Conservation (phyloP, 306 rosid genomes). For the Mucuna pruriens region DNA sequence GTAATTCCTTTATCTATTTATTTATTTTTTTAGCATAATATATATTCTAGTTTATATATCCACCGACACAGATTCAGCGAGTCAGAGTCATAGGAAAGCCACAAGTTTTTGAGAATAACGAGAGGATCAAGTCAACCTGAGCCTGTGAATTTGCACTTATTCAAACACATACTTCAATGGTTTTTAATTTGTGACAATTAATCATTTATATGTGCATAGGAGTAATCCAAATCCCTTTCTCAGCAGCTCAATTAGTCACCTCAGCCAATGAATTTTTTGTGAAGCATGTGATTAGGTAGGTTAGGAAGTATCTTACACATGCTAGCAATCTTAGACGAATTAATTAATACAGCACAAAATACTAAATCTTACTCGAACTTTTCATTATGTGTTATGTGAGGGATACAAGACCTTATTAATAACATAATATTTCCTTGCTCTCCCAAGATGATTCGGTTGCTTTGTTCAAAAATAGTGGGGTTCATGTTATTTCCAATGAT, state of each 20-base stretch:
- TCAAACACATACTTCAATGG: conserved; percentile 48
- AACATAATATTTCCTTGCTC: conserved; percentile 43
- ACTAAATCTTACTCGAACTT: conserved; percentile 31
- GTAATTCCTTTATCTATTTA: neutral
- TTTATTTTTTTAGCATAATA: neutral
- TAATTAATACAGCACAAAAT: neutral
- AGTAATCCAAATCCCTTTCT: neutral
- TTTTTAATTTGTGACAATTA: conserved; percentile 27
- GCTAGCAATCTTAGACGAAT: conserved; percentile 40
- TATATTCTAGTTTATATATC: neutral
- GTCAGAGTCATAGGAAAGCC: conserved; percentile 33
- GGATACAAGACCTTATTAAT: conserved; percentile 37
- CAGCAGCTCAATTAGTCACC: neutral
- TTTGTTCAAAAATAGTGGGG: conserved; percentile 53
- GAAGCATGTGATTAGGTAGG: conserved; percentile 56
- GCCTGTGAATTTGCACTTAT: conserved; percentile 34
- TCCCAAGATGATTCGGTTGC: conserved; percentile 54
- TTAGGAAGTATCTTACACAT: conserved; percentile 50
- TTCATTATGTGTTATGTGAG: conserved; percentile 17
- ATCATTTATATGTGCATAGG: conserved; percentile 11
- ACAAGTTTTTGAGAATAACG: conserved; percentile 26
- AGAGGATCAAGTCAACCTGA: conserved; percentile 45
- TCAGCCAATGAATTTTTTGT: neutral
- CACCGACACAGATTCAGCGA: conserved; percentile 35
- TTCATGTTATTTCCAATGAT: conserved; percentile 56